These are phyloP conservation scores for Oryza australiensis DNA, from an alignment of 176 grass and related monocot genomes.

Conservation along the genomic window DNA sequence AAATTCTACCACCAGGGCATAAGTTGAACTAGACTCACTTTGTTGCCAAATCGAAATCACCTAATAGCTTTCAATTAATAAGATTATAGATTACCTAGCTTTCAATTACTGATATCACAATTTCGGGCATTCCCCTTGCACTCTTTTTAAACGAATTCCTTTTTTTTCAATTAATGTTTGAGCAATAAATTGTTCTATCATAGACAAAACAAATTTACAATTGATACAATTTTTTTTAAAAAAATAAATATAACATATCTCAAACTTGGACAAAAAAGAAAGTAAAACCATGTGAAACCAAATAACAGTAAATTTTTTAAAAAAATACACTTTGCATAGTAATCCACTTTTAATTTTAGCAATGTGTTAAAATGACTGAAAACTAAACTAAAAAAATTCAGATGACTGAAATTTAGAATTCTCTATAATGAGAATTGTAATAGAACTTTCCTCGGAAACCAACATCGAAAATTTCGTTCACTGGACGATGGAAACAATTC, in stretches of 20 bases:
- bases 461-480: not conserved
- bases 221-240: not conserved
- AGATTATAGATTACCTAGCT: too few relatives aligned
- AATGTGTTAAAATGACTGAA: too few relatives aligned
- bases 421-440: too few relatives aligned
- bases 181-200: not conserved
- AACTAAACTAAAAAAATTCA: not conserved
- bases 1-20: too few relatives aligned
- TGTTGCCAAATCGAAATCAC: too few relatives aligned
- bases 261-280: not conserved
- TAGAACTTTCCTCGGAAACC: not conserved
- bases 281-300: not conserved
- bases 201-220: not conserved
- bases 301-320: not conserved
- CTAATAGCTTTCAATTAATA: too few relatives aligned
- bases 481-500: not conserved
- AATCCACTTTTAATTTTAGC: too few relatives aligned
- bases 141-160: not conserved
- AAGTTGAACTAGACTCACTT: too few relatives aligned
- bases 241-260: not conserved
- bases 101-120: too few relatives aligned
- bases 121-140: too few relatives aligned
- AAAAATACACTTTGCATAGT: too few relatives aligned
- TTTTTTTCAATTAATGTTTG: not conserved
- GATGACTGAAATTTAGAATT: not conserved